Evolutionary conservation across 306 rosid genomes (phyloP).

Genomic region (Quercus gilva): DNA sequence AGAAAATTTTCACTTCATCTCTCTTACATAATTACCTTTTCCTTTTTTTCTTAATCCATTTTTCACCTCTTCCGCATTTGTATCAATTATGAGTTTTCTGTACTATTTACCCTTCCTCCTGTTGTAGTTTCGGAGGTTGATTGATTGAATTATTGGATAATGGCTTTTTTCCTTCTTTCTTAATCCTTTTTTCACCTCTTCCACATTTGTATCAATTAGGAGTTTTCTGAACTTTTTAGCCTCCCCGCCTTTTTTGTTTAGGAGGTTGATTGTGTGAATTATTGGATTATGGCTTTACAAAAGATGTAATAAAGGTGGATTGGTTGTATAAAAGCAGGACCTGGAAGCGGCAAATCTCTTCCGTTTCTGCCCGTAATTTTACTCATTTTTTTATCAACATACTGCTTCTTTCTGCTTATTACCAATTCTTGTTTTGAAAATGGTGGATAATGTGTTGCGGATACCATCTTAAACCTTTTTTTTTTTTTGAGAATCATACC

Average conservation of each 20-base stretch:
- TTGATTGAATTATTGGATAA: slow-evolving; percentile 11
- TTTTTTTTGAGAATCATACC: too few relatives aligned
- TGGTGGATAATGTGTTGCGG: too few relatives aligned
- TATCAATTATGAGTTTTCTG: background rate
- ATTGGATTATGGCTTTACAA: slow-evolving; percentile 18
- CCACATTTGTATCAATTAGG: background rate
- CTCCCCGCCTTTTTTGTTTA: slow-evolving; percentile 6
- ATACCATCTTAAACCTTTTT: too few relatives aligned
- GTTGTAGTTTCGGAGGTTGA: slow-evolving; percentile 12
- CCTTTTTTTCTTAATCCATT: slow-evolving; percentile 8
- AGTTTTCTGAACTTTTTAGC: background rate
- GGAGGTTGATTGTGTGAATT: slow-evolving; percentile 8
- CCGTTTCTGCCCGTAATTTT: slow-evolving; percentile 33
- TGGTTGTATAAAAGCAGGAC: slow-evolving; percentile 31
- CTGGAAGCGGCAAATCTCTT: slow-evolving; percentile 27
- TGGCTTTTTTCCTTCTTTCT: slow-evolving; percentile 16
- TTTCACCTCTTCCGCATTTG: background rate
- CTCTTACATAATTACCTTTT: slow-evolving; percentile 17
- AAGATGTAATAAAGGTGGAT: slow-evolving; percentile 10
- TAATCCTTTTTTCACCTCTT: background rate
- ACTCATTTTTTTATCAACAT: background rate
- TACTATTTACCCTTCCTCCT: background rate
- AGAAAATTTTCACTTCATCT: background rate
- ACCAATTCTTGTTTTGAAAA: background rate
- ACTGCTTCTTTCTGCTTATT: background rate